phyloP scores from a whole-genome alignment of 2,329 filamentous ascomycete genomes.

The Aspergillus brasiliensis region DNA sequence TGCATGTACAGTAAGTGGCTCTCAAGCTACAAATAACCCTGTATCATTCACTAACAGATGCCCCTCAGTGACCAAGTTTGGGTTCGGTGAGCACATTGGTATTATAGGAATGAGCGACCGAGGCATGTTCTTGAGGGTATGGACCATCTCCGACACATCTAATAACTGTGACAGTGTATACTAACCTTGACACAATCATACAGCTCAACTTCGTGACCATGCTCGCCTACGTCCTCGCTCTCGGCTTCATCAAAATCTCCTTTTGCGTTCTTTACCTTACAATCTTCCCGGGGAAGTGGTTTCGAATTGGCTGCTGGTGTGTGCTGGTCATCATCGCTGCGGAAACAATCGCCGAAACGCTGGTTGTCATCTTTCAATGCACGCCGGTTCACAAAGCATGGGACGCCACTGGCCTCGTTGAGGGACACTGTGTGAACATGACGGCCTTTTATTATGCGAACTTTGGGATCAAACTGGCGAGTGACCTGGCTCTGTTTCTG shows the following conservation, averaged over 20 bases:
- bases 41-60: background rate
- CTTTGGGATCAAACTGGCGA: constrained; percentile 21
- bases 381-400: constrained; percentile 23
- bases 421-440: constrained; percentile 19
- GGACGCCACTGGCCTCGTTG: constrained; percentile 13
- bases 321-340: constrained; percentile 51
- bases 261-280: constrained; percentile 27
- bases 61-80: constrained; percentile 24
- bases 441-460: constrained; percentile 20
- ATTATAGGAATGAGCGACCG: constrained; percentile 5
- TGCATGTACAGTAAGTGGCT: constrained; percentile 10
- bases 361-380: constrained; percentile 56
- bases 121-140: constrained; percentile 24
- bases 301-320: constrained; percentile 17
- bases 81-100: constrained; percentile 23
- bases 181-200: background rate
- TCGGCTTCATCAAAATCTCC: constrained; percentile 33
- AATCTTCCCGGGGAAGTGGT: constrained; percentile 23
- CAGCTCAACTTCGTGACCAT: constrained; percentile 25
- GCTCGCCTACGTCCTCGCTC: constrained; percentile 29
- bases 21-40: background rate
- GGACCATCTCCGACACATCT: too few species aligned
- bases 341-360: constrained; percentile 69
- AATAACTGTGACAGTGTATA: background rate
- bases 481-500: constrained; percentile 20